Base-by-base conservation (phyloP, 2,329 filamentous ascomycete species). In the Colletotrichum tanaceti region DNA sequence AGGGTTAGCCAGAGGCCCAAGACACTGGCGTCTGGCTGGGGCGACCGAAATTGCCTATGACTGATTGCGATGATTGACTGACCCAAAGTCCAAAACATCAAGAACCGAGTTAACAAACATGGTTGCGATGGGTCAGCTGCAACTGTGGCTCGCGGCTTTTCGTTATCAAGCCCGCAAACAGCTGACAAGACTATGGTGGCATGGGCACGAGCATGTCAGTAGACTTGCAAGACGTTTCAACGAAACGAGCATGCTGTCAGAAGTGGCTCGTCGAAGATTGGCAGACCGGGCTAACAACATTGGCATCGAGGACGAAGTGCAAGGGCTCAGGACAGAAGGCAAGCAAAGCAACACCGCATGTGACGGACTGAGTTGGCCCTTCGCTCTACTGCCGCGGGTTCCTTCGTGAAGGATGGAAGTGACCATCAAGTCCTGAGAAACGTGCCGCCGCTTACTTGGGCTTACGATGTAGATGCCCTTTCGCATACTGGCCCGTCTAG, bases 181-280 rank as follows among this genome's bases (percentile, higher is more conserved):
- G 63, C 43, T 35, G 22, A n/a, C 18, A 50, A 28, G 38, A 28
- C 22, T 16, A 28, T 24, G 44, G 53, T 58, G 60, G 22, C 22
- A 58, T 47, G 47, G 39, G 46, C 41, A 58, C 65, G 64, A 58
- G 47, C 53, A 58, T 39, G 54, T 32, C 57, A 35, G 47, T 35
- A 16, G 32, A 14, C 39, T 65, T 39, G 58, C 39, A 38, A 41
- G 46, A 20, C 47, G 32, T 62, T 62, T 5, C 47, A 39, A 43
- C 39, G 20, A 43, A 20, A 39, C 53, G 3, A 14, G 43, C 46
- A 38, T 22, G 38, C 22, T 20, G 32, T 3, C 18, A 28, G 44
- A 54, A 67, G 44, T n/a, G 14, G 24, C 7, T 28, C 22, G 22
- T 22, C n/a, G 11, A 28, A 57, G 18, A 24, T 14, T 16, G 54